Evolutionary conservation across 257 asterid genomes (phyloP).

Genomic region (Nyctanthes arbortristis): DNA sequence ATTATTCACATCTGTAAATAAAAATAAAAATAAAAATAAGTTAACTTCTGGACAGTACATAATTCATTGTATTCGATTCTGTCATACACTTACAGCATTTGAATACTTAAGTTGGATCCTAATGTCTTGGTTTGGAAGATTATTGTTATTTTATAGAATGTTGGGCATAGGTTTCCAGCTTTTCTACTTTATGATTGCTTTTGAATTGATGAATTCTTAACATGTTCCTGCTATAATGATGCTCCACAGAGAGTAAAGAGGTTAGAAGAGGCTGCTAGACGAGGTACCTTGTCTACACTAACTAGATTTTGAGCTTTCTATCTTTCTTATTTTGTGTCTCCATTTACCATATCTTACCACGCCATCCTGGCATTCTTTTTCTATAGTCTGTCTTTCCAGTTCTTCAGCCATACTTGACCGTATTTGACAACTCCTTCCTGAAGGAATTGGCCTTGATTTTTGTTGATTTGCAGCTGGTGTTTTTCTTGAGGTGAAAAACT

Average conservation of each 20-base stretch:
- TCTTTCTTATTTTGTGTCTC: background rate
- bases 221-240: slow-evolving; percentile 9
- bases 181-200: slow-evolving; percentile 1
- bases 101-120: background rate
- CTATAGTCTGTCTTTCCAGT: background rate
- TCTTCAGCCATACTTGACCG: background rate
- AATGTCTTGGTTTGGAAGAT: slow-evolving; percentile 2
- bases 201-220: background rate
- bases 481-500: no score
- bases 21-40: background rate
- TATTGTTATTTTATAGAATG: slow-evolving; percentile 9
- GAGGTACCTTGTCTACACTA: slow-evolving; percentile 53
- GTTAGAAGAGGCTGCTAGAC: slow-evolving; percentile 79
- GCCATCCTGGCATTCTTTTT: background rate
- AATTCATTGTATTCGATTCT: slow-evolving; percentile 7
- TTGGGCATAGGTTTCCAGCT: background rate
- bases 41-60: background rate
- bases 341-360: background rate
- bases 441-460: slow-evolving; percentile 14
- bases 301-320: background rate
- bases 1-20: background rate
- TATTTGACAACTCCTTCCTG: no score
- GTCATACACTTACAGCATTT: background rate
- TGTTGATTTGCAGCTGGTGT: slow-evolving; percentile 61
- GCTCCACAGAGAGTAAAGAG: slow-evolving; percentile 64